Conservation (phyloP, 805 yeast genomes). For the Teunomyces atbi region DNA sequence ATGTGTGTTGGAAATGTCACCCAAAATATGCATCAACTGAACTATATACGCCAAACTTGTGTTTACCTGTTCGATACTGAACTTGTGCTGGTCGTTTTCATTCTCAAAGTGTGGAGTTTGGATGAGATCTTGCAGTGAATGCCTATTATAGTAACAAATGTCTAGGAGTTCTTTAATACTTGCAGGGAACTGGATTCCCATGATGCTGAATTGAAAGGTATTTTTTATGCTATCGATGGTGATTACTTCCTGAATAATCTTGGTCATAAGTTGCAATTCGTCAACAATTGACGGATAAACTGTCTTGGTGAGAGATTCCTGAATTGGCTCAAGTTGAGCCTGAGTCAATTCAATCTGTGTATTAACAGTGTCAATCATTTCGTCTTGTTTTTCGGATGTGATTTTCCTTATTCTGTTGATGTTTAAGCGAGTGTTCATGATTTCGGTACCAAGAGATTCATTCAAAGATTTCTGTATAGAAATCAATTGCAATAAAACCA, state of each 20-base stretch:
- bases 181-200: conserved; percentile 37
- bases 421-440: conserved; percentile 18
- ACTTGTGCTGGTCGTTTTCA: conserved; percentile 10
- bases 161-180: conserved; percentile 28
- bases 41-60: conserved; percentile 31
- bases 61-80: conserved; percentile 27
- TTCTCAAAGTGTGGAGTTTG: not conserved
- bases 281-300: conserved; percentile 22
- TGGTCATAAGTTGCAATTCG: conserved; percentile 13
- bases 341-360: conserved; percentile 25
- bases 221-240: conserved; percentile 24
- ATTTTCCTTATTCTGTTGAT: conserved; percentile 18
- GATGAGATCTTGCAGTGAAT: conserved; percentile 1
- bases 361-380: conserved; percentile 13
- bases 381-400: conserved; percentile 14
- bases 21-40: conserved; percentile 24
- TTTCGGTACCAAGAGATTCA: conserved; percentile 22
- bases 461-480: conserved; percentile 20
- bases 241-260: conserved; percentile 22
- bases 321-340: conserved; percentile 28
- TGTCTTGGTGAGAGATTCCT: conserved; percentile 19
- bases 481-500: conserved; percentile 15
- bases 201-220: conserved; percentile 25
- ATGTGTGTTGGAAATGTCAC: conserved; percentile 22
- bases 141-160: conserved; percentile 25